These are phyloP conservation scores for Hypseocharis bilobata DNA, from an alignment of 441 rosid genomes.

Conservation along the genomic window DNA sequence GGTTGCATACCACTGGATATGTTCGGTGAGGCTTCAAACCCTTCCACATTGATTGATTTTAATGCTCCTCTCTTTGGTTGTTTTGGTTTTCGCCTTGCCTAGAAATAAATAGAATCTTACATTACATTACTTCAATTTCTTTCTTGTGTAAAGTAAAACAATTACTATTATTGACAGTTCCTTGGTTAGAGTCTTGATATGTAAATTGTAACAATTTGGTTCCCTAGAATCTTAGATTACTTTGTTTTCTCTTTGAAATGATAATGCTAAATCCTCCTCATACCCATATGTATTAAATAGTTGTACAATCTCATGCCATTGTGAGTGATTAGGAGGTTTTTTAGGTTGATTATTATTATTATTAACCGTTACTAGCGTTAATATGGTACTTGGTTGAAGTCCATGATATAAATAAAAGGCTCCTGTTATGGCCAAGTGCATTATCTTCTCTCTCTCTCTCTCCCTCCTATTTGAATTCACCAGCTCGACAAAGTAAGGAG, in stretches of 20 bases:
- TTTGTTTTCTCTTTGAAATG: neutral
- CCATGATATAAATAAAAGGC: neutral
- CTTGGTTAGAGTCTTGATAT: neutral
- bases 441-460: neutral
- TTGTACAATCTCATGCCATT: too few relatives aligned
- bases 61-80: too few relatives aligned
- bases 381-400: neutral
- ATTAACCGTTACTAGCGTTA: neutral
- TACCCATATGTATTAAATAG: too few relatives aligned
- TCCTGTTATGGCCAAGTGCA: neutral
- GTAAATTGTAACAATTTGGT: neutral
- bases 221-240: neutral
- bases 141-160: too few relatives aligned
- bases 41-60: too few relatives aligned
- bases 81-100: too few relatives aligned
- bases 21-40: constrained; percentile 37
- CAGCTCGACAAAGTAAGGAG: neutral
- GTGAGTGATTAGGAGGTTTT: too few relatives aligned
- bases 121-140: too few relatives aligned
- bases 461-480: neutral
- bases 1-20: constrained; percentile 82
- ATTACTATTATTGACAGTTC: too few relatives aligned
- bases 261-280: too few relatives aligned
- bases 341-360: too few relatives aligned
- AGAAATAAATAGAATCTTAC: too few relatives aligned